These are phyloP conservation scores for Cercophora sp. DNA, from an alignment of 495 filamentous ascomycete genomes.

Conservation along the genomic window DNA sequence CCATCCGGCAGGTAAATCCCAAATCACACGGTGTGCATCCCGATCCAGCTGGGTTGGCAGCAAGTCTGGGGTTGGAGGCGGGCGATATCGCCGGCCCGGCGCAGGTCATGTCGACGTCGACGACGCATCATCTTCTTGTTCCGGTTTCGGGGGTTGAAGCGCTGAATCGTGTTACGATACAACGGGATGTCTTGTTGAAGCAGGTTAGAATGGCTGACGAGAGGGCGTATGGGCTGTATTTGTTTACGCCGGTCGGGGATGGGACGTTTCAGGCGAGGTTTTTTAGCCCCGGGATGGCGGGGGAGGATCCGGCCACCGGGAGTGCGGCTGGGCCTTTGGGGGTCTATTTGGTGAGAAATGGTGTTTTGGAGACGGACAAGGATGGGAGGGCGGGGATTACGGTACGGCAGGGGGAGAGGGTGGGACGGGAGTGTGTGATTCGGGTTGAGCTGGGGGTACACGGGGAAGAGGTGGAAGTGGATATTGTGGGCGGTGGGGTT, in stretches of 20 bases:
- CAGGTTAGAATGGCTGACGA: conserved; percentile 4
- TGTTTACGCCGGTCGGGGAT: background rate
- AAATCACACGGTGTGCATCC: background rate
- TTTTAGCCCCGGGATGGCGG: conserved; percentile 13
- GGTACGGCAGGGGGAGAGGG: conserved; percentile 2
- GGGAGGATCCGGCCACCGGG: conserved; percentile 13
- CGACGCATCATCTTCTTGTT: conserved; percentile 12
- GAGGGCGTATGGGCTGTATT: conserved; percentile 7
- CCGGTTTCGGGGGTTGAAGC: conserved; percentile 2
- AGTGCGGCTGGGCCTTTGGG: conserved; percentile 11
- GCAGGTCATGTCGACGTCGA: conserved; percentile 12
- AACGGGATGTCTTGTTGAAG: background rate
- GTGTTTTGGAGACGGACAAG: conserved; percentile 1
- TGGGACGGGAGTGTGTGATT: background rate
- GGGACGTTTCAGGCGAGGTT: conserved; percentile 8
- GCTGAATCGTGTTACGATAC: background rate
- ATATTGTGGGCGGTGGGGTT: background rate
- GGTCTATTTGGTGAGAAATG: conserved; percentile 11
- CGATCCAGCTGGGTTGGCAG: background rate
- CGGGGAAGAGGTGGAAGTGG: background rate
- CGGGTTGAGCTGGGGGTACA: no score
- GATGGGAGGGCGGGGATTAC: conserved; percentile 2
- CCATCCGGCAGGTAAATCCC: conserved; percentile 6
- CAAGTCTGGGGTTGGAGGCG: background rate
- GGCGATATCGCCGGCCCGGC: background rate